Base-by-base conservation (phyloP, 2,329 filamentous ascomycete genomes). In the Arthrinium phaeospermum region DNA sequence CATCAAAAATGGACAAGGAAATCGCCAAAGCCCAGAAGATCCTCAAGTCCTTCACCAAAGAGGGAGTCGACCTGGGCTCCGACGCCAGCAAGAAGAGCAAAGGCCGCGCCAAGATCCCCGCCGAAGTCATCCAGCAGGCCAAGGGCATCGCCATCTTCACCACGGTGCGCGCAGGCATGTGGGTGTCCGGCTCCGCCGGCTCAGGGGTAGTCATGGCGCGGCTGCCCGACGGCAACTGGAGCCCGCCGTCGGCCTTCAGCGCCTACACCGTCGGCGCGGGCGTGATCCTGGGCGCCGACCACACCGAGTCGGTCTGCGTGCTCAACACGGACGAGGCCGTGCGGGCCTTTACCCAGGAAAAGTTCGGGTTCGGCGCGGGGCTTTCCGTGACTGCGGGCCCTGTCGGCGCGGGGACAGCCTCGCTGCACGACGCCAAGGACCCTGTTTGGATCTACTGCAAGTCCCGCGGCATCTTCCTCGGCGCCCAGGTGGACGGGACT, bases 1-100 rank as follows among this genome's bases (percentile, higher is more conserved):
- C n/a, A n/a, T n/a, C n/a, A n/a, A n/a, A n/a, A n/a, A 86, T 98
- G 75, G 95, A 97, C 80, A 94, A 94, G 81, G 95, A 98, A 84
- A 93, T 92, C 77, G 94, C 97, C 82, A 98, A 98, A 85, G 94
- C 94, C 0, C 94, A 95, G 46, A 86, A 93, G 14, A 97, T 98
- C 68, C 81, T 98, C 41, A 90, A 90, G 79, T 93, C 91, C 74
- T 98, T 98, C 82, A 97, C 94, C 85, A 96, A 88, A 81, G 86
- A 88, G 75, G 87, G 87, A 16, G 87, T 89, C 78, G 86, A 88
- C 74, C 85, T 72, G 57, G 70, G 71, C 67, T 73, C 76, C 12
- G 72, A 77, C n/a, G 72, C 79, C 75, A 78, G 84, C 47, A 77
- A 81, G 68, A 84, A 83, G 70, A 75, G 80, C 68, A 82, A 86